phyloP scores from a whole-genome alignment of 768 basidiomycete species.

The Naganishia kalamii region DNA sequence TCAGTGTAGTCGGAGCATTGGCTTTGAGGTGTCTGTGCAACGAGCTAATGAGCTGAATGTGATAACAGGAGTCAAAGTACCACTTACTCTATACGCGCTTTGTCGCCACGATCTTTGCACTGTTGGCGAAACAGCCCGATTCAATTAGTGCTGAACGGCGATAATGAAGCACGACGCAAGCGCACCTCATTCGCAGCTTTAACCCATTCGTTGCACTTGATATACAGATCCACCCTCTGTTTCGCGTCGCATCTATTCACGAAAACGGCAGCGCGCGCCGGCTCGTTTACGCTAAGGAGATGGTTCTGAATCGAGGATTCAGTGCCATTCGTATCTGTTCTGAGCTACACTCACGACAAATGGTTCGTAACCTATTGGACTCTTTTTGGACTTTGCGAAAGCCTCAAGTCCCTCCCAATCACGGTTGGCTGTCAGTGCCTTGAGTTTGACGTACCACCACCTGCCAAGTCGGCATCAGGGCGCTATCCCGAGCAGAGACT shows the following conservation, averaged over 20 bases:
- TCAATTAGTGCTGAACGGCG: slow-evolving; percentile 26
- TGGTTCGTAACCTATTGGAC: slow-evolving; percentile 87
- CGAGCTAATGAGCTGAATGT: no score
- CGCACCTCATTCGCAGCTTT: slow-evolving; percentile 65
- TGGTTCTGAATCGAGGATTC: slow-evolving; percentile 30
- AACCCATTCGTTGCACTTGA: slow-evolving; percentile 84
- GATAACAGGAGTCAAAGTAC: no score
- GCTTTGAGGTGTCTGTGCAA: slow-evolving; percentile 62
- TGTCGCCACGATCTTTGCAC: slow-evolving; percentile 83
- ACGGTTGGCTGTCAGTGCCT: slow-evolving; percentile 66
- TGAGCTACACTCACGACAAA: slow-evolving; percentile 40
- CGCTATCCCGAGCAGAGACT: background rate
- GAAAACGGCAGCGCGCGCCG: slow-evolving; percentile 62
- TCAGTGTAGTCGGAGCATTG: slow-evolving; percentile 71
- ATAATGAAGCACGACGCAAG: slow-evolving; percentile 20
- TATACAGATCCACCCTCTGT: slow-evolving; percentile 76
- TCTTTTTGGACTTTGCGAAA: slow-evolving; percentile 79
- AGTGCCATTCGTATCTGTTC: background rate
- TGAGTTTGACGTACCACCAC: slow-evolving; percentile 88
- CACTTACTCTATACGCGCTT: slow-evolving; percentile 74
- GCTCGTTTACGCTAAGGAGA: slow-evolving; percentile 47
- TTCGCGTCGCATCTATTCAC: slow-evolving; percentile 78
- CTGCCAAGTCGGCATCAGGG: slow-evolving; percentile 48
- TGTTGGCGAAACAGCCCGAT: background rate
- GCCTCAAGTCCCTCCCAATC: slow-evolving; percentile 82